A percentile compares a stretch with the other conserved stretches of the same genome.
Conservation (phyloP, 176 grass and related monocot species). For the Hsuehochloa calcarea region DNA sequence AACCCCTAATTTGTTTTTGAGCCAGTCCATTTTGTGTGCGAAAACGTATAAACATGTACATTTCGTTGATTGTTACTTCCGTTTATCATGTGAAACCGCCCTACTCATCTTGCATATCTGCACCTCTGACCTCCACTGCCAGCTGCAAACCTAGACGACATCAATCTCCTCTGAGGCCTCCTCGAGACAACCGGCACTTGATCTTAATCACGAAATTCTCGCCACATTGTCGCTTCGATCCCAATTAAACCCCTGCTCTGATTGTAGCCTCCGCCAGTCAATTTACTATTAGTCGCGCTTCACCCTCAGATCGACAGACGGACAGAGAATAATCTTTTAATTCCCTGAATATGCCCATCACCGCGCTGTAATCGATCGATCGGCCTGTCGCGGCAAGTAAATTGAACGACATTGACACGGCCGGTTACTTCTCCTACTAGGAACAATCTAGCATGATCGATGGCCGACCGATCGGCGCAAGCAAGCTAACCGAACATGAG, state of each 20-base stretch:
- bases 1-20: neutral
- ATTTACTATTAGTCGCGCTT: neutral
- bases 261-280: neutral
- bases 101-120: neutral
- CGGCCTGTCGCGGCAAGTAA: neutral
- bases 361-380: neutral
- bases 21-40: neutral
- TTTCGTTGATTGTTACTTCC: neutral
- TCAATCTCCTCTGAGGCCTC: no score
- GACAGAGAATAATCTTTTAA: neutral
- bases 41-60: neutral
- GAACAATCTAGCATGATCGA: neutral
- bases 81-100: neutral
- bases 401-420: neutral
- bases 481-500: neutral
- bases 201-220: neutral
- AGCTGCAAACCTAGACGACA: no score
- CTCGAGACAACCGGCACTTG: no score
- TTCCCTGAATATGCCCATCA: neutral
- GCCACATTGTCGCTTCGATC: no score
- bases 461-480: neutral
- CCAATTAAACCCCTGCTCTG: no score
- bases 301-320: neutral
- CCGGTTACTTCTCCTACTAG: neutral
- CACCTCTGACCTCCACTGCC: neutral